Evolutionary conservation across 1,284 basidiomycete genomes (phyloP).

Genomic region (Cutaneotrichosporon sp.): DNA sequence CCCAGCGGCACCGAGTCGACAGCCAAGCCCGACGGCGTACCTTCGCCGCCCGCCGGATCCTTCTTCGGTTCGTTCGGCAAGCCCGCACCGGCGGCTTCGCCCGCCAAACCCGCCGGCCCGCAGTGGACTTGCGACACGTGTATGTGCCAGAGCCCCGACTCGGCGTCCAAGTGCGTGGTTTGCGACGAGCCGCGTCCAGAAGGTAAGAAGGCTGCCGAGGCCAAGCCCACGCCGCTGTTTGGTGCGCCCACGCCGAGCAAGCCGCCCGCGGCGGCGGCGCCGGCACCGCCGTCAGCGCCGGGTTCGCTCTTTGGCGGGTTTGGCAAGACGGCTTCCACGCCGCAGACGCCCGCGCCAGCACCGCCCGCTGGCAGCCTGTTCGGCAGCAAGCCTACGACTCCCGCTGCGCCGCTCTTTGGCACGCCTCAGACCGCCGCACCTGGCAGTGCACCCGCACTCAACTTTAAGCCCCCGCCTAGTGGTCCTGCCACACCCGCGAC

Average conservation of each 20-base stretch:
- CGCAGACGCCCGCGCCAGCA: neutral
- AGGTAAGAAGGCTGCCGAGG: neutral
- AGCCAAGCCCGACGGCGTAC: neutral
- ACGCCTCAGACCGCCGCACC: neutral
- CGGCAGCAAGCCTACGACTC: neutral
- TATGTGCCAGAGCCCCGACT: slow-evolving; percentile 51
- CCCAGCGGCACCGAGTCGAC: neutral
- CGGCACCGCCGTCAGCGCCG: slow-evolving; percentile 3
- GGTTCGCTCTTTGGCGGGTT: slow-evolving; percentile 3
- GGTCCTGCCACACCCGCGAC: neutral
- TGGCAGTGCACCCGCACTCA: neutral
- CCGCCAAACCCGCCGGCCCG: slow-evolving; percentile 9
- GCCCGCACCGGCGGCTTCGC: neutral
- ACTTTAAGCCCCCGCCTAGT: neutral
- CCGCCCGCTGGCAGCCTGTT: neutral
- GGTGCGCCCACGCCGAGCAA: neutral
- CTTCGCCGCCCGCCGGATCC: neutral
- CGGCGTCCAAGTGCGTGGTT: slow-evolving; percentile 52
- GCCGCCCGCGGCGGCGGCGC: neutral
- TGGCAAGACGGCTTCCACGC: slow-evolving; percentile 1
- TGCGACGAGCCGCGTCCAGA: slow-evolving; percentile 51
- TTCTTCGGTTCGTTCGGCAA: slow-evolving; percentile 5
- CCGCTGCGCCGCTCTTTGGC: slow-evolving; percentile 2
- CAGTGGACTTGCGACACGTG: slow-evolving; percentile 54
- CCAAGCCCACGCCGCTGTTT: neutral